Conservation (phyloP, 2,329 filamentous ascomycete species). For the Passalora sequoiae region DNA sequence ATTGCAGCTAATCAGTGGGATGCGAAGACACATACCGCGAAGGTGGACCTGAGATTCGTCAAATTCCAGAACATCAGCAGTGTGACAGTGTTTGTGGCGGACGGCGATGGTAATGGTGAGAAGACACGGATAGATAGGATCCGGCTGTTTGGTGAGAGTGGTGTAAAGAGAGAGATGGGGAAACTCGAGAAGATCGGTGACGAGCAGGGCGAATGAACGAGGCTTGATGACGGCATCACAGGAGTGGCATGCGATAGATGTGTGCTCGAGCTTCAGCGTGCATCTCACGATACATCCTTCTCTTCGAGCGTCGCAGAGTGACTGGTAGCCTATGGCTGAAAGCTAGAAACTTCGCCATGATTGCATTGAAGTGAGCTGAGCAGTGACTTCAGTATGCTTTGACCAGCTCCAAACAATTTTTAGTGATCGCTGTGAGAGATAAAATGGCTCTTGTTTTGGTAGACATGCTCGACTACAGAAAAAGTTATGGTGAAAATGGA, state of each 20-base stretch:
- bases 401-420: no score
- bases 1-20: slow-evolving; percentile 73
- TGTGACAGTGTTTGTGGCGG: slow-evolving; percentile 80
- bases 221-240: no score
- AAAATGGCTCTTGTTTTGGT: no score
- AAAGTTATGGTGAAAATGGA: no score
- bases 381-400: no score
- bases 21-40: slow-evolving; percentile 46
- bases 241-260: background rate
- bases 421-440: no score
- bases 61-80: slow-evolving; percentile 95
- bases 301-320: background rate
- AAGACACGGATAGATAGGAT: slow-evolving; percentile 78
- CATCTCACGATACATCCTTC: background rate
- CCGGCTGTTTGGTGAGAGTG: slow-evolving; percentile 77
- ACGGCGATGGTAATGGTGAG: slow-evolving; percentile 74
- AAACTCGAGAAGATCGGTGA: slow-evolving; percentile 93
- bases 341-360: no score
- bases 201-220: slow-evolving; percentile 41
- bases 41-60: slow-evolving; percentile 71
- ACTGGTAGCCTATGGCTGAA: no score
- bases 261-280: background rate
- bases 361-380: no score
- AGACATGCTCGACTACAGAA: no score
- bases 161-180: slow-evolving; percentile 87